Percentiles rank a stretch among this genome's conserved stretches.
Conservation (phyloP, 257 asterid species). For the Leptodermis oblonga region DNA sequence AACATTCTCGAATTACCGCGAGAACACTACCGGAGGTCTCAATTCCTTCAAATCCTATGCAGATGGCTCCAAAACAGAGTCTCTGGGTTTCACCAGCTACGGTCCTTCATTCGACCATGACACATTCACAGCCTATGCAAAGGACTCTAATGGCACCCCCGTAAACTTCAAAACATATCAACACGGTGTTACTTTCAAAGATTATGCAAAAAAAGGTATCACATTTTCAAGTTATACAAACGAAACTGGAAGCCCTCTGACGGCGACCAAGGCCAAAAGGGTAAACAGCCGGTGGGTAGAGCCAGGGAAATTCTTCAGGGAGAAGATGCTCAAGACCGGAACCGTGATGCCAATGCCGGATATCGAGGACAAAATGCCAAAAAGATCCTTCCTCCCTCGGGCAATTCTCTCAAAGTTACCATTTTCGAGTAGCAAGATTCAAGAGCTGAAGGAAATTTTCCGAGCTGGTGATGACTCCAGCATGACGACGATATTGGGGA, state of each 20-base stretch:
- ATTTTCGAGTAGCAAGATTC: constrained; percentile 58
- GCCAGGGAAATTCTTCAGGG: constrained; percentile 88
- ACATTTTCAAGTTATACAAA: constrained; percentile 48
- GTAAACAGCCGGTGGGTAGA: constrained; percentile 49
- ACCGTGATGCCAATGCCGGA: constrained; percentile 79
- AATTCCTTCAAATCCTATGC: constrained; percentile 60
- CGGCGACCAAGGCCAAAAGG: no score
- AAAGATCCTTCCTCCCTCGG: constrained; percentile 85
- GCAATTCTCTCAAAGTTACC: constrained; percentile 61
- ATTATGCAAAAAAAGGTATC: constrained; percentile 39
- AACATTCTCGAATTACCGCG: constrained; percentile 57
- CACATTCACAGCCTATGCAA: constrained; percentile 56
- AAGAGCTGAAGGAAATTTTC: constrained; percentile 46
- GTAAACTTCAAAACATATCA: constrained; percentile 55
- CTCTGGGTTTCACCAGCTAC: constrained; percentile 44
- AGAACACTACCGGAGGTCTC: constrained; percentile 67
- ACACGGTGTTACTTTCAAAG: constrained; percentile 62
- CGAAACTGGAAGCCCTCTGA: constrained; percentile 8
- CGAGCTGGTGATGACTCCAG: constrained; percentile 49
- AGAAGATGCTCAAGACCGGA: constrained; percentile 60
- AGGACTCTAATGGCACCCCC: constrained; percentile 24
- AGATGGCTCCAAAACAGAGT: constrained; percentile 45
- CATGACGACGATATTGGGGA: constrained; percentile 37
- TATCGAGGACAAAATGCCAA: constrained; percentile 79
- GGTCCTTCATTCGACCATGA: constrained; percentile 68